Conservation (phyloP, 2,329 filamentous ascomycete genomes). For the Cordyceps cateniannulata region DNA sequence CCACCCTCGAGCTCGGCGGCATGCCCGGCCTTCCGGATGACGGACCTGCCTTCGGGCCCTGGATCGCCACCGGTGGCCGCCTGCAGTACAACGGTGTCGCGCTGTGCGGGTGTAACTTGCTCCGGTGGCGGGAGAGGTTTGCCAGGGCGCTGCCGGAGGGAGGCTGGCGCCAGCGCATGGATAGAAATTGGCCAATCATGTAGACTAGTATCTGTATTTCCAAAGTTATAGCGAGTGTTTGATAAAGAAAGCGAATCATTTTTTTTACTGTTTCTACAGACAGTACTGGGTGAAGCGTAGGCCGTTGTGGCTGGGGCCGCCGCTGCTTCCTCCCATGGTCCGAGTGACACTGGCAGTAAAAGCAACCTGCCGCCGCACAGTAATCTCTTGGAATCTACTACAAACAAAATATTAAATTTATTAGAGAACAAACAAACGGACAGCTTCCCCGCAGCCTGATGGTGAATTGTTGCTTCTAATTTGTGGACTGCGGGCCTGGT, state of each 20-base stretch:
- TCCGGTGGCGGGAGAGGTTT: conserved; percentile 3
- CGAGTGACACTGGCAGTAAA: no score
- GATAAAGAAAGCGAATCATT: not conserved
- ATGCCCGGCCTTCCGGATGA: not conserved
- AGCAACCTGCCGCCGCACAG: no score
- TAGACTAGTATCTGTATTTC: not conserved
- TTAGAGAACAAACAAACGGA: no score
- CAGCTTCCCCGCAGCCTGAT: no score
- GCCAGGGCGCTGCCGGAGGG: not conserved
- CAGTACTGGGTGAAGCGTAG: no score
- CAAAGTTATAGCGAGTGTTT: not conserved
- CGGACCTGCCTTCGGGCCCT: not conserved
- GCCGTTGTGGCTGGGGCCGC: no score
- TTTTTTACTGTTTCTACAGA: not conserved
- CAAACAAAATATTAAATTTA: no score
- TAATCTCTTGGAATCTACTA: no score
- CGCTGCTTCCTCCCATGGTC: no score
- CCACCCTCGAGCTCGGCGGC: not conserved
- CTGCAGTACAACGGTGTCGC: conserved; percentile 7
- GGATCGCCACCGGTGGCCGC: conserved; percentile 1
- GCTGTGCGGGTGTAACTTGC: conserved; percentile 8
- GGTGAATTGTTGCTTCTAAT: no score
- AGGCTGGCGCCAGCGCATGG: conserved; percentile 5
- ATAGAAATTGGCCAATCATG: conserved; percentile 8
- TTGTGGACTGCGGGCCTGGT: no score